Evolutionary conservation across 768 basidiomycete genomes (phyloP).

Genomic region (Agaricus subrufescens): DNA sequence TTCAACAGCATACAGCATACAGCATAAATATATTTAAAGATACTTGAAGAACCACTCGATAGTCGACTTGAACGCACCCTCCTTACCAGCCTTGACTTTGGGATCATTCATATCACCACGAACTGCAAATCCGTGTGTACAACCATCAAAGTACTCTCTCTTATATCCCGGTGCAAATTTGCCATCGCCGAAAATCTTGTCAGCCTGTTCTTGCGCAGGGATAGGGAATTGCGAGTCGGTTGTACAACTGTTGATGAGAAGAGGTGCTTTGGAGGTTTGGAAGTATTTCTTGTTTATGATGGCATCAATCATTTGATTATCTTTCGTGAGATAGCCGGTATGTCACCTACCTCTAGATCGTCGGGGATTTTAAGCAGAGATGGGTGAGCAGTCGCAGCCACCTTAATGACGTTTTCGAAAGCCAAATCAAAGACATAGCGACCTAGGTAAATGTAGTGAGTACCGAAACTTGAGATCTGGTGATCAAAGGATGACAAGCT

Average conservation of each 20-base stretch:
- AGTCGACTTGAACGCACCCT: conserved; percentile 54
- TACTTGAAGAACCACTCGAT: conserved; percentile 50
- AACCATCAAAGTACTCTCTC: conserved; percentile 42
- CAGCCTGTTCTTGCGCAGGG: conserved; percentile 39
- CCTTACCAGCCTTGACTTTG: conserved; percentile 55
- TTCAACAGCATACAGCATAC: not conserved
- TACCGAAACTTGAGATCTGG: no score
- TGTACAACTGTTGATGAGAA: conserved; percentile 67
- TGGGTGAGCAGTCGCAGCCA: conserved; percentile 51
- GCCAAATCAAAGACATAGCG: conserved; percentile 62
- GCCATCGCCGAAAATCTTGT: conserved; percentile 42
- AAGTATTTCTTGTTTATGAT: conserved; percentile 38
- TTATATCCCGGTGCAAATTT: conserved; percentile 47
- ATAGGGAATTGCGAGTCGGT: conserved; percentile 46
- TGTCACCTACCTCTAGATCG: conserved; percentile 51
- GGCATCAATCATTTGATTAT: not conserved
- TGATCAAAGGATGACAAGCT: conserved; percentile 8
- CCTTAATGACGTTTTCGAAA: conserved; percentile 47
- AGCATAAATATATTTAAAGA: conserved; percentile 16
- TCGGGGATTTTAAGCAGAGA: conserved; percentile 53
- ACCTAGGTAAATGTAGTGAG: conserved; percentile 21
- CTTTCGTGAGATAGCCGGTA: not conserved
- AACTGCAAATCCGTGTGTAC: conserved; percentile 51
- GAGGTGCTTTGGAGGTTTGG: conserved; percentile 40
- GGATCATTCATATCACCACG: conserved; percentile 45